Percentiles rank a stretch among this genome's conserved stretches.
Conservation (phyloP, 768 basidiomycete genomes). For the Cystofilobasidium macerans region DNA sequence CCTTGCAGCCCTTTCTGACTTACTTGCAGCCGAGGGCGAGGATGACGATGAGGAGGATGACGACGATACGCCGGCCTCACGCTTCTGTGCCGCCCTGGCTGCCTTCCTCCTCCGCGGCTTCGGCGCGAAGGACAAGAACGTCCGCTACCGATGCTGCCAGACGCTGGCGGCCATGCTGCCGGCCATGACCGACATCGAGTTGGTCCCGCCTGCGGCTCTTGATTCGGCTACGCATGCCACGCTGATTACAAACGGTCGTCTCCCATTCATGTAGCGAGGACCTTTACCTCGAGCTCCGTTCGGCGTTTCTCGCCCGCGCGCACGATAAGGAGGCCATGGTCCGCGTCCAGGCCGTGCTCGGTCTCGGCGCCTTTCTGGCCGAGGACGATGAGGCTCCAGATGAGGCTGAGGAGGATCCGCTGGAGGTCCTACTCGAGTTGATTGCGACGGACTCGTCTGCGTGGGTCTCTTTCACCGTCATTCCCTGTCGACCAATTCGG, state of each 20-base stretch:
- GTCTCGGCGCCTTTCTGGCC: conserved; percentile 68
- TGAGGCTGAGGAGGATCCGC: conserved; percentile 35
- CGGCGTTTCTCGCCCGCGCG: conserved; percentile 57
- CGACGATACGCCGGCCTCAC: conserved; percentile 56
- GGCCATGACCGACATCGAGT: conserved; percentile 78
- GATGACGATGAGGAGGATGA: conserved; percentile 41
- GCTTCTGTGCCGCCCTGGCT: conserved; percentile 58
- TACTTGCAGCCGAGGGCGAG: background rate
- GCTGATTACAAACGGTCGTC: background rate
- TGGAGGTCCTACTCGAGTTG: conserved; percentile 55
- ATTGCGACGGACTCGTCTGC: conserved; percentile 62
- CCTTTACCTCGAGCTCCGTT: conserved; percentile 53
- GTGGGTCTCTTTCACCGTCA: conserved; percentile 44
- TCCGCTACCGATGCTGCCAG: conserved; percentile 68
- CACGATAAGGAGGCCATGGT: conserved; percentile 68
- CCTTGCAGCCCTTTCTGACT: background rate
- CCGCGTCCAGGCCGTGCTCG: conserved; percentile 66
- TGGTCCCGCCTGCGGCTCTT: background rate
- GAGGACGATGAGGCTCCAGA: conserved; percentile 45
- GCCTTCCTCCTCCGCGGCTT: conserved; percentile 68
- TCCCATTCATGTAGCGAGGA: conserved; percentile 53
- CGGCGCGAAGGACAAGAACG: conserved; percentile 71
- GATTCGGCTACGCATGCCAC: background rate
- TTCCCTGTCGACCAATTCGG: background rate
- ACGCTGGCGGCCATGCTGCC: conserved; percentile 68